These are phyloP conservation scores for Aspergillus ostianus DNA, from an alignment of 495 filamentous ascomycete species.

Conservation along the genomic window DNA sequence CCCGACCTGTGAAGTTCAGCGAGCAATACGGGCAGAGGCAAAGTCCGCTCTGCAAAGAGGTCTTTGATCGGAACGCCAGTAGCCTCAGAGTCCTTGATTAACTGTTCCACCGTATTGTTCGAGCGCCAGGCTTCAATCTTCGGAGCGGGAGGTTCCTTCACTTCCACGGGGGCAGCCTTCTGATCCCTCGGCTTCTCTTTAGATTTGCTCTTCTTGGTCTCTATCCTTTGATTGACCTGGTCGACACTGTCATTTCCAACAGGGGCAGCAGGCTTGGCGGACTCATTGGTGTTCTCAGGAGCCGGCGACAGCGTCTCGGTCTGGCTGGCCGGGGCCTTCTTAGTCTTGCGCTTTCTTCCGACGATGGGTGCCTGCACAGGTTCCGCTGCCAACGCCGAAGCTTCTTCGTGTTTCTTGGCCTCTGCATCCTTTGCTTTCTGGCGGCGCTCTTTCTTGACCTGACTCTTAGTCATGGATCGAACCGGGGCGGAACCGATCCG, in stretches of 20 bases:
- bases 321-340: conserved; percentile 56
- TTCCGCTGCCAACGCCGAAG: conserved; percentile 52
- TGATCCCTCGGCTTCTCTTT: conserved; percentile 39
- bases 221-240: conserved; percentile 28
- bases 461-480: conserved; percentile 81
- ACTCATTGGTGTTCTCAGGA: conserved; percentile 31
- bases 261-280: conserved; percentile 34
- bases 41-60: conserved; percentile 40
- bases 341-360: conserved; percentile 87
- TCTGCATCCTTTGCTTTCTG: conserved; percentile 61
- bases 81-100: conserved; percentile 40
- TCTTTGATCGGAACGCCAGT: conserved; percentile 37
- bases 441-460: conserved; percentile 80
- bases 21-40: conserved; percentile 44
- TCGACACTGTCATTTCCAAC: conserved; percentile 20
- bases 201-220: conserved; percentile 35
- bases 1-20: conserved; percentile 50
- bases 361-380: conserved; percentile 76
- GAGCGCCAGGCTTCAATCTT: conserved; percentile 42
- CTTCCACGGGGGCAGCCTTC: conserved; percentile 31
- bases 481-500: conserved; percentile 77
- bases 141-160: conserved; percentile 26
- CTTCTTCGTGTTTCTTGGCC: conserved; percentile 59
- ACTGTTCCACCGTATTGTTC: conserved; percentile 43
- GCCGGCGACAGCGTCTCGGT: conserved; percentile 40